These are phyloP conservation scores for Phytophthora fragariaefolia DNA, from an alignment of 352 stramenopile species.

Conservation along the genomic window DNA sequence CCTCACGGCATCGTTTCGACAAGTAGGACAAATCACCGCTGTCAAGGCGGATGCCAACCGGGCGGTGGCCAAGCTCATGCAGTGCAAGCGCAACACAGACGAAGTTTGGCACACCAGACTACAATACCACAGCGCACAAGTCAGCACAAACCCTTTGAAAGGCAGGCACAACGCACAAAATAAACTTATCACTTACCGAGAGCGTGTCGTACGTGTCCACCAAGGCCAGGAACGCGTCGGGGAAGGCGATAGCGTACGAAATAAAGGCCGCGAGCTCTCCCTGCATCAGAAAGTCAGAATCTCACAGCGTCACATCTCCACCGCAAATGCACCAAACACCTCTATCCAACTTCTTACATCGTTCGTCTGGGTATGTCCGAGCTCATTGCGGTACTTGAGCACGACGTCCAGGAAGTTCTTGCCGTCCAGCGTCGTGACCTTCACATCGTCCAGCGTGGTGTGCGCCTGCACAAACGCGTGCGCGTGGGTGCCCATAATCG, in stretches of 20 bases:
- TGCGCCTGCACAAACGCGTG: constrained; percentile 98
- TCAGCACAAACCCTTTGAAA: constrained; percentile 11
- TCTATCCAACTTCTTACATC: constrained; percentile 49
- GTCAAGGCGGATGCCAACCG: constrained; percentile 96
- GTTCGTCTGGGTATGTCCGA: constrained; percentile 80
- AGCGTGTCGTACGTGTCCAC: constrained; percentile 99
- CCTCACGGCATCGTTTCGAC: constrained; percentile 84
- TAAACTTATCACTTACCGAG: constrained; percentile 46
- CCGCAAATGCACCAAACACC: neutral
- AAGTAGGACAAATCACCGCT: constrained; percentile 98
- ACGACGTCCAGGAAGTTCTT: constrained; percentile 86
- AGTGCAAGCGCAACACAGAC: constrained; percentile 95
- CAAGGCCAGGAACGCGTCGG: constrained; percentile 95
- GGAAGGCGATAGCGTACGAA: constrained; percentile 97
- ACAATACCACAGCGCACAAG: constrained; percentile 16
- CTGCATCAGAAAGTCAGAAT: constrained; percentile 37
- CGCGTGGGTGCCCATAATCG: constrained; percentile 97
- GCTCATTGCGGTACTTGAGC: constrained; percentile 79
- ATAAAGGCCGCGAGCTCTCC: constrained; percentile 99
- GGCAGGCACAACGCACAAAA: neutral
- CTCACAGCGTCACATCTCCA: constrained; percentile 12
- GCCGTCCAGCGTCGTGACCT: constrained; percentile 63
- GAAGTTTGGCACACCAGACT: constrained; percentile 98
- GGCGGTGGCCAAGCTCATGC: constrained; percentile 89
- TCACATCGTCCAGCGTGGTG: constrained; percentile 93